Evolutionary conservation across 2,329 filamentous ascomycete genomes (phyloP).

Genomic region (Xylaria sp.): DNA sequence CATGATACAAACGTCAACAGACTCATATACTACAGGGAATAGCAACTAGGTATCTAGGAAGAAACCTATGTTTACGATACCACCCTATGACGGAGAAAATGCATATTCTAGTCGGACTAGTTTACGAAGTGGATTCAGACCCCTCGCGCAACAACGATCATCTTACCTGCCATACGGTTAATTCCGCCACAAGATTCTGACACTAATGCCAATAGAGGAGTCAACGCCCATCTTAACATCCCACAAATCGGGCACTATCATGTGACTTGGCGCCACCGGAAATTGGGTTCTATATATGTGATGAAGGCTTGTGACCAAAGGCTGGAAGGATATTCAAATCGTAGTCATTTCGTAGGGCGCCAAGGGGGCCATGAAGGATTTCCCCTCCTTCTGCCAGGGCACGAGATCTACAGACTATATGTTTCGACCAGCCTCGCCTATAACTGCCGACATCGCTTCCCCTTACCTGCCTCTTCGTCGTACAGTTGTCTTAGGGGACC

Average conservation of each 20-base stretch:
- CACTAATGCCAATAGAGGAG: not conserved
- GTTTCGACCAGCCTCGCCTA: too few species aligned
- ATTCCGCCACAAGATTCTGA: not conserved
- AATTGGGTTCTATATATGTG: not conserved
- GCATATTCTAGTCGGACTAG: not conserved
- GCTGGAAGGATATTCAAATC: too few species aligned
- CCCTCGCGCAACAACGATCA: not conserved
- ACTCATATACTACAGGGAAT: not conserved
- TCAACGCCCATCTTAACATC: not conserved
- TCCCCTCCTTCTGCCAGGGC: too few species aligned
- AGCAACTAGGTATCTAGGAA: not conserved
- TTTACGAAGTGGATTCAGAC: not conserved
- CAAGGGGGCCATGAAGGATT: too few species aligned
- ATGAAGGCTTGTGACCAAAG: too few species aligned
- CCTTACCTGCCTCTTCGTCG: too few species aligned
- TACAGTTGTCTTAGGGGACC: too few species aligned
- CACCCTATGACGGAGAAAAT: not conserved
- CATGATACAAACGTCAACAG: not conserved
- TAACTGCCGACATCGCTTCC: too few species aligned
- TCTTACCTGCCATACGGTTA: not conserved
- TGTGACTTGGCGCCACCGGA: not conserved
- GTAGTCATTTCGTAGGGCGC: too few species aligned
- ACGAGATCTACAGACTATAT: too few species aligned
- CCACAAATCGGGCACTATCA: not conserved
- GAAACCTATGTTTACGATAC: not conserved